Evolutionary conservation across 768 basidiomycete species (phyloP), one percentile per base, ranked within the genome.

Genomic region (Panellus pusillus): DNA sequence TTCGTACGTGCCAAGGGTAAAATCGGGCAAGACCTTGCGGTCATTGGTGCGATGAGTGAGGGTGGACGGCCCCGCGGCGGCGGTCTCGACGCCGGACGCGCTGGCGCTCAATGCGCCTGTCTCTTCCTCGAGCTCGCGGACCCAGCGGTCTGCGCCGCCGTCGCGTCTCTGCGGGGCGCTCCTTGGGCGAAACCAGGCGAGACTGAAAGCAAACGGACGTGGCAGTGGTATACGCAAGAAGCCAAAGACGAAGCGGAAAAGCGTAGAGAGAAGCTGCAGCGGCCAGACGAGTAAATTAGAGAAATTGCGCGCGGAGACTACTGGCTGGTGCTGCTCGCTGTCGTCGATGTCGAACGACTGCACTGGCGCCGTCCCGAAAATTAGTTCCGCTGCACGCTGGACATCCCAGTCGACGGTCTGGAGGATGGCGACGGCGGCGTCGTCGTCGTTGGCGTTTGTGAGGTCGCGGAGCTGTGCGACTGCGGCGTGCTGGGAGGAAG

Each of bases 71-170:
- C 68, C 70, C 11, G 64, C 61, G 19, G 69, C 12, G 1, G 75
- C 76, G 8, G 75, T 67, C 15, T 71, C 70, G n/a, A 71, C 64
- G 14, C 72, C 68, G 1, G 69, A 63, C 12, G 69, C 70, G n/a
- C 69, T 66, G 14, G 73, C 65, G 44, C 79, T 79, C 40, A 86
- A 72, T 50, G 89, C 90, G 5, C 91, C 91, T 0, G 91, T 92
- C 66, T 91, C 89, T 54, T 93, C 90, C 66, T 95, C 91, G 5
- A 94, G 76, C 28, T 86, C 81, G 18, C 84, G 79, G 15, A 95
- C 76, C 87, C 90, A 93, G 24, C 85, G 76, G 57, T 91, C 91
- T 0, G 82, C 78, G 0, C 82, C 86, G 14, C 80, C 75, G n/a
- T 72, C 70, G 3, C 81, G 70, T 52, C 67, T 63, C 28, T 68